A percentile compares a stretch with the other conserved stretches of the same genome.
These are phyloP conservation scores for Dimocarpus longan DNA, from an alignment of 345 rosid genomes.

Conservation along the genomic window DNA sequence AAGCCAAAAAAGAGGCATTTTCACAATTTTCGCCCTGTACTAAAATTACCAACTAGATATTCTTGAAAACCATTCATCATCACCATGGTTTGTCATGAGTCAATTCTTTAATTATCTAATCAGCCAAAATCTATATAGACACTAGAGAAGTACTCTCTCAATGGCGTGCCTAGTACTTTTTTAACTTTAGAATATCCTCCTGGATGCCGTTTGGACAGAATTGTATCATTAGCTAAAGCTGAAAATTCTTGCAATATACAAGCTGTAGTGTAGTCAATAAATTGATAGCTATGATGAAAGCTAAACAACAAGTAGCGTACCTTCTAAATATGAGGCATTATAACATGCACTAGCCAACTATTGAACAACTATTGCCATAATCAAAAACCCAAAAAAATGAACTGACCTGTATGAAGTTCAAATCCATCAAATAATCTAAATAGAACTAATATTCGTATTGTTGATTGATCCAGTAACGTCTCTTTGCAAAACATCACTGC, in stretches of 20 bases:
- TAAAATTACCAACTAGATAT: not conserved
- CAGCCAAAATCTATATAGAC: not conserved
- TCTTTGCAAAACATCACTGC: conserved; percentile 33
- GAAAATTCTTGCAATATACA: conserved; percentile 1
- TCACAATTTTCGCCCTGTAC: not conserved
- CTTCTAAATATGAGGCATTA: conserved; percentile 8
- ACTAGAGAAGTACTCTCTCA: not conserved
- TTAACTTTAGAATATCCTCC: not conserved
- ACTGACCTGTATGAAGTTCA: conserved; percentile 23
- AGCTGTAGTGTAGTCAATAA: not conserved
- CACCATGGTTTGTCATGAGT: not conserved
- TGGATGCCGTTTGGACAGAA: not conserved
- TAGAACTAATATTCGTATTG: conserved; percentile 41
- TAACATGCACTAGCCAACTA: not conserved
- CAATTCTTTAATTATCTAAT: not conserved
- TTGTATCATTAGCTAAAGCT: not conserved
- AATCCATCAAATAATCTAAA: conserved; percentile 25
- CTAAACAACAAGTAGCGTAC: not conserved
- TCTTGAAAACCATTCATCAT: not conserved
- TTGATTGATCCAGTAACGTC: conserved; percentile 40
- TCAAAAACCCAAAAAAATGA: not conserved
- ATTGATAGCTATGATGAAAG: not conserved
- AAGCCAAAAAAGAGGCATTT: not conserved
- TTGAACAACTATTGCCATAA: conserved; percentile 14
- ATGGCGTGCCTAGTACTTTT: not conserved